phyloP scores from a whole-genome alignment of 2,329 filamentous ascomycete species.

The Mycogone perniciosa region DNA sequence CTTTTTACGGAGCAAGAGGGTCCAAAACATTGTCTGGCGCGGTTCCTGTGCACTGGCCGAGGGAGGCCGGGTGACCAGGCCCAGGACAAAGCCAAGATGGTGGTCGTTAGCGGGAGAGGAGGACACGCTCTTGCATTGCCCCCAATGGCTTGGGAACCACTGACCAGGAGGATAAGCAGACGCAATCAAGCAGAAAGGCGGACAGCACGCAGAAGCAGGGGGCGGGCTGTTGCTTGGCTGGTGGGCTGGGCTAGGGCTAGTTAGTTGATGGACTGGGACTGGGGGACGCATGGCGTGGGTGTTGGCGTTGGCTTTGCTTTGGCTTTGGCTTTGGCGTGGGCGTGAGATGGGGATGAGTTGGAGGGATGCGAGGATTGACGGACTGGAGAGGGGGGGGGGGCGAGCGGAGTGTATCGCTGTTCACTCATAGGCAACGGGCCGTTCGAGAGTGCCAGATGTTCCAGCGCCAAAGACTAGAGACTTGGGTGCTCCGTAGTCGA shows the following conservation, averaged over 20 bases:
- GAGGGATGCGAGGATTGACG: too few relatives aligned
- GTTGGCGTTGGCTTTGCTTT: background rate
- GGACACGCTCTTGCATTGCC: background rate
- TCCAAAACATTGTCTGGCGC: constrained; percentile 1
- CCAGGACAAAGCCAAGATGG: background rate
- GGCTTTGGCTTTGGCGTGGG: background rate
- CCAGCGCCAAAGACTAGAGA: constrained; percentile 10
- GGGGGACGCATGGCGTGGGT: background rate
- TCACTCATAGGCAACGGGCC: background rate
- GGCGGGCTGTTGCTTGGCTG: background rate
- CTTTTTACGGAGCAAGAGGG: background rate
- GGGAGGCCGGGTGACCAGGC: constrained; percentile 2
- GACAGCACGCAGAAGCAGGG: too few relatives aligned
- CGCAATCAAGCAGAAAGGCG: too few relatives aligned
- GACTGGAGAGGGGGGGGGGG: too few relatives aligned
- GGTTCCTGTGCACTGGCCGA: constrained; percentile 1
- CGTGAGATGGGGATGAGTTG: background rate
- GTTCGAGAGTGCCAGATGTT: constrained; percentile 8
- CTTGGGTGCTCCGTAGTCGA: background rate
- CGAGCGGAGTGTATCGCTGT: too few relatives aligned
- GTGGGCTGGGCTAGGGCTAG: background rate
- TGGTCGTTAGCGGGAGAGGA: background rate
- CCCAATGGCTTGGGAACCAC: background rate
- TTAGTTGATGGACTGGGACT: background rate
- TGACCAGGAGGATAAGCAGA: background rate